These are phyloP conservation scores for Fusarium hostae DNA, from an alignment of 2,329 filamentous ascomycete species.

Conservation along the genomic window DNA sequence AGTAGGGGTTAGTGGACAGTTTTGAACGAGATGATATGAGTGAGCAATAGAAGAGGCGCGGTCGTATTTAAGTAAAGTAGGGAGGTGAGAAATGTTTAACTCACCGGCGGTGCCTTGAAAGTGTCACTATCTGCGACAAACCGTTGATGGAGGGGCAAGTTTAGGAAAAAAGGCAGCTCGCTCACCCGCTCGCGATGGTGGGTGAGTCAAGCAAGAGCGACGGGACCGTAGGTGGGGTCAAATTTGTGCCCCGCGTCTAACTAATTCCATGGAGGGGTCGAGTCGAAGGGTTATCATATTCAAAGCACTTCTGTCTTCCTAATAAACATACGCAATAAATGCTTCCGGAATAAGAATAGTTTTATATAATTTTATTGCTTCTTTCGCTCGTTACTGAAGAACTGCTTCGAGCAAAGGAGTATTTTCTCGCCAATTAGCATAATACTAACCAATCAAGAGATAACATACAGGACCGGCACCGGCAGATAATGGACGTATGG, in stretches of 20 bases:
- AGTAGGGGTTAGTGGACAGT: constrained; percentile 20
- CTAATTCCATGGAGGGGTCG: neutral
- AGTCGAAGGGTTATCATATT: neutral
- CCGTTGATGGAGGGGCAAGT: constrained; percentile 44
- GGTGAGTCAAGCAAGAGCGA: constrained; percentile 45
- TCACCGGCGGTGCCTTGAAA: constrained; percentile 28
- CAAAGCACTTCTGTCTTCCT: neutral
- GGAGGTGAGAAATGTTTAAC: neutral
- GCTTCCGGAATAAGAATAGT: too few relatives aligned
- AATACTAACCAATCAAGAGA: neutral
- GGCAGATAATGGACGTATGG: neutral
- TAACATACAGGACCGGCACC: neutral
- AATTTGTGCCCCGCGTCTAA: constrained; percentile 41
- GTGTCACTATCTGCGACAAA: constrained; percentile 28
- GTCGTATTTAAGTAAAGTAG: neutral
- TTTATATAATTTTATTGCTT: too few relatives aligned
- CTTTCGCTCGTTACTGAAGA: too few relatives aligned
- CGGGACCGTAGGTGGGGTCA: constrained; percentile 35
- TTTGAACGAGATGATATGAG: neutral
- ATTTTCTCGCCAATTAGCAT: neutral
- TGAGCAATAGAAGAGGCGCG: neutral
- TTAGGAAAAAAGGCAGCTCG: constrained; percentile 36
- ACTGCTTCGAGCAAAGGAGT: neutral
- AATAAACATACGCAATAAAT: neutral
- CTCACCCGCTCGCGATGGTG: constrained; percentile 35